phyloP scores from a whole-genome alignment of 2,329 filamentous ascomycete genomes.

The Rhynchosporium secalis region DNA sequence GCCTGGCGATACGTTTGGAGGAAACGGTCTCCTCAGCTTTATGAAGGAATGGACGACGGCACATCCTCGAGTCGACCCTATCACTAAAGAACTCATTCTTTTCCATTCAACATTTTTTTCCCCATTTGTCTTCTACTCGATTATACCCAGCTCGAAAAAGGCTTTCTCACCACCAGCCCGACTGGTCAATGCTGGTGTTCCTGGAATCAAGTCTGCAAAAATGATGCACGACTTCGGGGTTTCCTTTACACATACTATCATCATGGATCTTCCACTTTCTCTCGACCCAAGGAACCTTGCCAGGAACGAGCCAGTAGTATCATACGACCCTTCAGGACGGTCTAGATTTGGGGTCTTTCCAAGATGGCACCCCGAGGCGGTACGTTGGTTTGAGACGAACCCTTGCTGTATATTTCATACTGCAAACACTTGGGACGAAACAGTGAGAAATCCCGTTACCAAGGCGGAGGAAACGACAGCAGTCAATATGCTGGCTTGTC shows the following conservation, averaged over 20 bases:
- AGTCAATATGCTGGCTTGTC: conserved; percentile 66
- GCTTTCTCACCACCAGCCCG: conserved; percentile 31
- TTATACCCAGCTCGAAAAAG: conserved; percentile 46
- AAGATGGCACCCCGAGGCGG: conserved; percentile 54
- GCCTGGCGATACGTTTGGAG: conserved; percentile 56
- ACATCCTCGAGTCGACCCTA: conserved; percentile 66
- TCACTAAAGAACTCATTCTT: conserved; percentile 64
- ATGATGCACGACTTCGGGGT: conserved; percentile 80
- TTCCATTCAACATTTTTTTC: conserved; percentile 66
- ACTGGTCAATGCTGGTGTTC: conserved; percentile 54
- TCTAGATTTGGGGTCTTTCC: conserved; percentile 70
- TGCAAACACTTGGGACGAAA: conserved; percentile 67
- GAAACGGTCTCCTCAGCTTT: conserved; percentile 55
- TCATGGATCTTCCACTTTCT: conserved; percentile 68
- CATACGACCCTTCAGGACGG: conserved; percentile 56
- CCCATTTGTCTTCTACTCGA: conserved; percentile 68
- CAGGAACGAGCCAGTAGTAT: conserved; percentile 56
- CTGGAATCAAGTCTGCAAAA: conserved; percentile 62
- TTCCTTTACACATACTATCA: conserved; percentile 60
- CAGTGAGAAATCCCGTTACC: conserved; percentile 28
- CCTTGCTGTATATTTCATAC: conserved; percentile 72
- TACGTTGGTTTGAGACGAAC: conserved; percentile 68
- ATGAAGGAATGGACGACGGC: conserved; percentile 72
- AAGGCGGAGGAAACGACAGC: conserved; percentile 40
- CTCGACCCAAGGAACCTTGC: conserved; percentile 63